A percentile compares a stretch with the other conserved stretches of the same genome.
phyloP scores from a whole-genome alignment of 108 stramenopile species.

The Stephanodiscus minutulus region DNA sequence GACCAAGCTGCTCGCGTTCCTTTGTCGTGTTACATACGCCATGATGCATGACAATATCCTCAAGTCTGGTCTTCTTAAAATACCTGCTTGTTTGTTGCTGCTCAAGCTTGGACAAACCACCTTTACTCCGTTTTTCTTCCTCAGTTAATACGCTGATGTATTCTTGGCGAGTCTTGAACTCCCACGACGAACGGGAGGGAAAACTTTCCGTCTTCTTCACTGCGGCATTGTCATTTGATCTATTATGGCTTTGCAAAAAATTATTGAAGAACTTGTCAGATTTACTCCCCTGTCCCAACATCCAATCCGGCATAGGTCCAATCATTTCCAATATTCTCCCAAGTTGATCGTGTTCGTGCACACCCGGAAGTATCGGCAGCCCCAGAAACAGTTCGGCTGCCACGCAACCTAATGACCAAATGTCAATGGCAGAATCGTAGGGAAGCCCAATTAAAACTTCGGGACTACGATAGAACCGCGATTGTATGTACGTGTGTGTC shows the following conservation, averaged over 20 bases:
- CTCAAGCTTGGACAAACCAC: slow-evolving; percentile 70
- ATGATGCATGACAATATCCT: slow-evolving; percentile 80
- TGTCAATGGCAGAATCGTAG: slow-evolving; percentile 96
- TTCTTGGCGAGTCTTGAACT: slow-evolving; percentile 70
- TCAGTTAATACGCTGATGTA: slow-evolving; percentile 70
- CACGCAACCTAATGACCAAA: slow-evolving; percentile 97
- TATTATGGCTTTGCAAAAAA: slow-evolving; percentile 20
- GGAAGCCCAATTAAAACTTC: slow-evolving; percentile 93
- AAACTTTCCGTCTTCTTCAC: slow-evolving; percentile 7
- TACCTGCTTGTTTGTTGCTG: slow-evolving; percentile 82
- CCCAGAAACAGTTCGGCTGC: slow-evolving; percentile 95
- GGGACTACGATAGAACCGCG: slow-evolving; percentile 97
- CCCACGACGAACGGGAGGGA: slow-evolving; percentile 51
- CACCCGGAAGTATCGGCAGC: slow-evolving; percentile 94
- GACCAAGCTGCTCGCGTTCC: slow-evolving; percentile 58
- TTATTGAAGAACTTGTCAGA: slow-evolving; percentile 64
- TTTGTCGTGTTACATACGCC: slow-evolving; percentile 53
- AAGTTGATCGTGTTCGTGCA: slow-evolving; percentile 96
- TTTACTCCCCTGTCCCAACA: slow-evolving; percentile 85
- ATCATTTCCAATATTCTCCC: slow-evolving; percentile 93
- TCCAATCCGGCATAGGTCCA: slow-evolving; percentile 85
- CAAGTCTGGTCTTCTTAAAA: slow-evolving; percentile 68
- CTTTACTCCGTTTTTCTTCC: slow-evolving; percentile 71
- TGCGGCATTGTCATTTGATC: slow-evolving; percentile 12
- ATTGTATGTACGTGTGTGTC: slow-evolving; percentile 96